Evolutionary conservation across 1,284 basidiomycete species (phyloP).

Genomic region (Leucocoprinus gongylophorus): DNA sequence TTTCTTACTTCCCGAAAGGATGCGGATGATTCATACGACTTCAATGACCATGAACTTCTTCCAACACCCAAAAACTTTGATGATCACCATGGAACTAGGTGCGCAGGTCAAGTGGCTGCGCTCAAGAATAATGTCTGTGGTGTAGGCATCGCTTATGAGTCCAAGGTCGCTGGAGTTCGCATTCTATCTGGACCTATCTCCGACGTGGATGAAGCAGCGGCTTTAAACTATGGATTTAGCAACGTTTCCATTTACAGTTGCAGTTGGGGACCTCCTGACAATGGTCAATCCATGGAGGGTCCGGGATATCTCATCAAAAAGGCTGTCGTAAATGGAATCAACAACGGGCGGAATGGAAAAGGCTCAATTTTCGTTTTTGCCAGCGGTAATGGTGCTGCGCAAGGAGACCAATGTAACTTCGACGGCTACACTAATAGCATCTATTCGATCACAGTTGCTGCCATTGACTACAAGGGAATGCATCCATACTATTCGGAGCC

Average conservation of each 20-base stretch:
- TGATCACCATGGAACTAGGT: constrained; percentile 97
- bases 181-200: constrained; percentile 97
- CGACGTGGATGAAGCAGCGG: constrained; percentile 95
- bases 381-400: constrained; percentile 90
- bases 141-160: constrained; percentile 88
- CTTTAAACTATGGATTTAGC: constrained; percentile 92
- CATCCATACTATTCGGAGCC: constrained; percentile 98
- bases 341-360: constrained; percentile 85
- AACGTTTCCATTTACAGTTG: constrained; percentile 94
- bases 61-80: constrained; percentile 87
- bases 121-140: constrained; percentile 95
- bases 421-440: constrained; percentile 99
- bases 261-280: constrained; percentile 97
- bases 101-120: constrained; percentile 97
- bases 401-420: constrained; percentile 98
- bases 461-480: constrained; percentile 86
- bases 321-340: constrained; percentile 91
- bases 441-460: constrained; percentile 93
- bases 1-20: constrained; percentile 44
- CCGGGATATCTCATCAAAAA: constrained; percentile 91
- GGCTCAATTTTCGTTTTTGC: constrained; percentile 97
- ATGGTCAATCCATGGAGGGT: constrained; percentile 92
- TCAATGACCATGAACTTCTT: constrained; percentile 87
- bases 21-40: constrained; percentile 90
- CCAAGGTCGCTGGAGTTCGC: constrained; percentile 89